Base-by-base conservation (phyloP, 2,329 filamentous ascomycete species). In the Epichloe sibirici region DNA sequence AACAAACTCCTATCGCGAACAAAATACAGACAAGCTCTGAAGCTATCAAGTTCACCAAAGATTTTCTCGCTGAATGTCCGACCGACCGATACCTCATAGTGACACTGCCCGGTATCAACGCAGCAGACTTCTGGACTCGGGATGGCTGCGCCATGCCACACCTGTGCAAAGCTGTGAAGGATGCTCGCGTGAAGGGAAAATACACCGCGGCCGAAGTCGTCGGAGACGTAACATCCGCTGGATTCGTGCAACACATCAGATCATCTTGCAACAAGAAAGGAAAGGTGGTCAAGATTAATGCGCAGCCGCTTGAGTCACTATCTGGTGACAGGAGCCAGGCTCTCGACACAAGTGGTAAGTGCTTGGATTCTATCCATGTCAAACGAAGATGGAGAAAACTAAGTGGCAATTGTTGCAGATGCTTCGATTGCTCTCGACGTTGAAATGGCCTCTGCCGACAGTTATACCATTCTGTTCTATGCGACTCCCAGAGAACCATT, bases 81-180 rank as follows among this genome's bases (percentile, higher is more conserved):
- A 89, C 86, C 21, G 76, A 82, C 49, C 78, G 78, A 59, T 95
- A 95, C 70, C 72, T 94, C 53, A 67, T 96, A 58, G 78, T 94
- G 56, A 80, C 82, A 34, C 89, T 95, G 65, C 83, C 86, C 11
- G 85, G 86, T 58, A 75, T 90, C 53, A 82, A 83, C 59, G 78
- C 82, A 43, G 73, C 75, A 56, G 88, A 95, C 66, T 82, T 91
- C 61, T 69, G 71, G 58, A 70, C 72, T 54, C 62, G 60, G 64
- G 69, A 67, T 64, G 72, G 57, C 54, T 73, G 74, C 74, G 59
- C 79, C 74, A 63, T 77, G 73, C 69, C 76, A 71, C 71, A 75
- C 66, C 71, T 82, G 42, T 73, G 72, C 62, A 61, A 65, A 35
- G 68, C 72, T 15, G 64, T 72, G 21, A 58, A 67, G 15, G 62